These are phyloP conservation scores for Xylariaceae sp. DNA, from an alignment of 2,329 filamentous ascomycete species.

Conservation along the genomic window DNA sequence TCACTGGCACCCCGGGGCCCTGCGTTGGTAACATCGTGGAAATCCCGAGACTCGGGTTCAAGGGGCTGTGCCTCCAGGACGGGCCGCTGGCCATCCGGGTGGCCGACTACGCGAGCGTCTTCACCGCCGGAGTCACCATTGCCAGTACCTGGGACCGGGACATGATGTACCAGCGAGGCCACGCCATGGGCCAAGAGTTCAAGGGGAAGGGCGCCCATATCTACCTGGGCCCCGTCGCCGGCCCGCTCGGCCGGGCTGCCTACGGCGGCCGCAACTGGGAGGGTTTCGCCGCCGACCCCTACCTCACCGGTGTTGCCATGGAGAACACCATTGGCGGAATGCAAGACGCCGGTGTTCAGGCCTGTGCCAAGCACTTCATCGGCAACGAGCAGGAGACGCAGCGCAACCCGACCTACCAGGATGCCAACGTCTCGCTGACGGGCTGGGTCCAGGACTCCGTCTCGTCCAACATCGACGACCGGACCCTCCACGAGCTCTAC, in stretches of 20 bases:
- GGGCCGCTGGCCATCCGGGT: conserved; percentile 2
- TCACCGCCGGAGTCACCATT: conserved; percentile 3
- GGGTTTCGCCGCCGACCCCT: conserved; percentile 54
- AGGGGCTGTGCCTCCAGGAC: conserved; percentile 41
- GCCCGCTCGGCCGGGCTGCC: conserved; percentile 35
- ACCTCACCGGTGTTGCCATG: conserved; percentile 42
- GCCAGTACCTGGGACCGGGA: conserved; percentile 3
- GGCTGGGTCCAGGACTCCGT: conserved; percentile 27
- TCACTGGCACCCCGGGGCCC: conserved; percentile 8
- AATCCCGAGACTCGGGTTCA: conserved; percentile 49
- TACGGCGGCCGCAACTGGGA: conserved; percentile 59
- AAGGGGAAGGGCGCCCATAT: conserved; percentile 66
- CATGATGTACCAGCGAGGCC: conserved; percentile 2
- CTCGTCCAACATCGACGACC: conserved; percentile 42
- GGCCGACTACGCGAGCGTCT: conserved; percentile 32
- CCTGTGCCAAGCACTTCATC: conserved; percentile 46
- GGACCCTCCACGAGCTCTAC: conserved; percentile 49
- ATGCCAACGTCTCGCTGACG: not conserved
- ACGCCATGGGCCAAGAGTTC: conserved; percentile 41
- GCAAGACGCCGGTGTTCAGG: conserved; percentile 24
- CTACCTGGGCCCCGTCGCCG: conserved; percentile 41
- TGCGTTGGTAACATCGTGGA: conserved; percentile 26
- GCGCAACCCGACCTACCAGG: conserved; percentile 31
- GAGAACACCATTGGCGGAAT: conserved; percentile 42
- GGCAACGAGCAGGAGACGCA: conserved; percentile 59